Evolutionary conservation across 140 eudicot species (phyloP).

Genomic region (Stevia rebaudiana): DNA sequence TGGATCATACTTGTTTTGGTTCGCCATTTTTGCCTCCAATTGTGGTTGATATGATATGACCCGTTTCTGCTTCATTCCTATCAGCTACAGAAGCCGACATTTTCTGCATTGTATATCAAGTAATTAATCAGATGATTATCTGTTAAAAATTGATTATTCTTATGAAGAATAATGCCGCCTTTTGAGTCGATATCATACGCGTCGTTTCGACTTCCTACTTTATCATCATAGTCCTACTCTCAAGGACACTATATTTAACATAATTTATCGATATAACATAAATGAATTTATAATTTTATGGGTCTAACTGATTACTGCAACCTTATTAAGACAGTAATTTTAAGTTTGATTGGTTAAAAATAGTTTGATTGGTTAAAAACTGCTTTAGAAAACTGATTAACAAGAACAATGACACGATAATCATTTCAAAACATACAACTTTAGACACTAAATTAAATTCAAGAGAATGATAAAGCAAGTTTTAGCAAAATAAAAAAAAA

Average conservation of each 20-base stretch:
- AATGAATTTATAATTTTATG: not conserved
- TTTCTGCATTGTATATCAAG: slow-evolving; percentile 36
- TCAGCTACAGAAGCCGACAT: slow-evolving; percentile 62
- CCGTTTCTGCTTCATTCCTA: slow-evolving; percentile 67
- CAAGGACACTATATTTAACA: not conserved
- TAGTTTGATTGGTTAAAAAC: not conserved
- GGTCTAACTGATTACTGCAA: not conserved
- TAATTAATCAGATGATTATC: not conserved
- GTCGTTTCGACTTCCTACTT: slow-evolving; percentile 5
- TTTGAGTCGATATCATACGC: not conserved
- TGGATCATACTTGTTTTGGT: slow-evolving; percentile 73
- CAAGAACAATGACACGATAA: not conserved
- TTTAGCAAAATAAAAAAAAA: not conserved
- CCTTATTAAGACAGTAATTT: not conserved
- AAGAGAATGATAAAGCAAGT: not conserved
- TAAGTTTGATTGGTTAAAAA: not conserved
- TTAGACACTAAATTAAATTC: slow-evolving; percentile 2
- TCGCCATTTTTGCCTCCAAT: slow-evolving; percentile 97
- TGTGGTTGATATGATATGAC: slow-evolving; percentile 89
- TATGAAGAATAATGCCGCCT: not conserved
- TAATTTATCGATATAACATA: not conserved
- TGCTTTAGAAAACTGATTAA: not conserved
- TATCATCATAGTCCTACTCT: not conserved
- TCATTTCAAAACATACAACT: not conserved
- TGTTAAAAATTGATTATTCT: not conserved